A percentile compares a stretch with the other conserved stretches of the same genome.
These are phyloP conservation scores for Picochlorum sp. DNA, from an alignment of 139 green algal species.

Conservation along the genomic window DNA sequence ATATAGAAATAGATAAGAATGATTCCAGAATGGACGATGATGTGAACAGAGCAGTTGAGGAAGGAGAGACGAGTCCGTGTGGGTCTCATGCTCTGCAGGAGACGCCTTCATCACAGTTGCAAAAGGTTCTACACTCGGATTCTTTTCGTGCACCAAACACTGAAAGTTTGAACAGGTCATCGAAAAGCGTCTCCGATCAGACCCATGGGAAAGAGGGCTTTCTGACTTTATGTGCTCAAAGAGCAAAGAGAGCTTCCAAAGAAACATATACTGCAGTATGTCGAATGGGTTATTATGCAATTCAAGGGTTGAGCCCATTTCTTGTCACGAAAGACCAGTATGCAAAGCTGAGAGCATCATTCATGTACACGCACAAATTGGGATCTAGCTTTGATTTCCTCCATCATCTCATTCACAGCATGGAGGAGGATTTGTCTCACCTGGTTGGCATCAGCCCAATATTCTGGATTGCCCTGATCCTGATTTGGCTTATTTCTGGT, in stretches of 20 bases:
- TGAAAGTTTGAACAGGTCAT: not conserved
- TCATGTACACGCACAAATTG: slow-evolving; percentile 34
- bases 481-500: slow-evolving; percentile 25
- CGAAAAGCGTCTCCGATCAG: too few relatives aligned
- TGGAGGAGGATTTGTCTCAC: slow-evolving; percentile 29
- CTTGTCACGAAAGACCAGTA: slow-evolving; percentile 12
- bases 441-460: slow-evolving; percentile 21
- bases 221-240: not conserved
- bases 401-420: slow-evolving; percentile 7
- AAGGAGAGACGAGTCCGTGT: too few relatives aligned
- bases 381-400: slow-evolving; percentile 29
- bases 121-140: too few relatives aligned
- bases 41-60: too few relatives aligned
- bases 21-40: too few relatives aligned
- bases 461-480: slow-evolving; percentile 16
- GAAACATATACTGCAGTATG: not conserved
- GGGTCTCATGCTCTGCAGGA: too few relatives aligned
- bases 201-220: too few relatives aligned
- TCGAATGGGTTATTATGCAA: not conserved
- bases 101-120: too few relatives aligned
- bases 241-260: not conserved
- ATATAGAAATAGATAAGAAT: too few relatives aligned
- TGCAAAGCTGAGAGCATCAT: slow-evolving; percentile 33
- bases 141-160: too few relatives aligned
- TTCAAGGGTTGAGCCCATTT: not conserved